A percentile compares a stretch with the other conserved stretches of the same genome.
Conservation (phyloP, 2,329 filamentous ascomycete genomes). For the Aspergillus sp. region DNA sequence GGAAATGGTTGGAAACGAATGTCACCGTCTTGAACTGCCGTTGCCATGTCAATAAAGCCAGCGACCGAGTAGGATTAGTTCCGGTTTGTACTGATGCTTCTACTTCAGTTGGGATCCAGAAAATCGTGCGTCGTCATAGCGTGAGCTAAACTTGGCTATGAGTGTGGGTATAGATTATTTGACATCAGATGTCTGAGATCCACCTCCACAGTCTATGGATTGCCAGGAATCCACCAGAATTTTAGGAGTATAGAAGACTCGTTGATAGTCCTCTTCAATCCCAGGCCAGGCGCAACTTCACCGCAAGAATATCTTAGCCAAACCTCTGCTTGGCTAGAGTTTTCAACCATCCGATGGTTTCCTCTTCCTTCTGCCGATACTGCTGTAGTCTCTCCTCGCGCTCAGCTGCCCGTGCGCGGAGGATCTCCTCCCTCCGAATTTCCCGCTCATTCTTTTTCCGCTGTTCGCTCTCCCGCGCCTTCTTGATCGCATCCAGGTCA, state of each 20-base stretch:
- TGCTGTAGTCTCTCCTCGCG: slow-evolving; percentile 71
- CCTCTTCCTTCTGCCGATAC: slow-evolving; percentile 74
- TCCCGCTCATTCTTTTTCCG: slow-evolving; percentile 81
- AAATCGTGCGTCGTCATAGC: neutral
- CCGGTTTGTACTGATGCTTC: neutral
- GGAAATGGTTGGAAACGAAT: neutral
- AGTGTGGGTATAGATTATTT: no score
- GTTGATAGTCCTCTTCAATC: no score
- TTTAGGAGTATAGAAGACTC: no score
- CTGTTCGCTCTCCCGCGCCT: slow-evolving; percentile 63
- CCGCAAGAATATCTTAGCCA: no score
- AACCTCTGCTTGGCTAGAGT: slow-evolving; percentile 77
- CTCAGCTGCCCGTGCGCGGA: slow-evolving; percentile 73
- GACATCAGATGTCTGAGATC: neutral
- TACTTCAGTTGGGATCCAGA: neutral
- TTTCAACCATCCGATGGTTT: slow-evolving; percentile 78
- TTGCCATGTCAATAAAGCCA: neutral
- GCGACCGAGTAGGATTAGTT: neutral
- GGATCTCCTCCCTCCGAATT: slow-evolving; percentile 75
- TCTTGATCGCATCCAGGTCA: slow-evolving; percentile 62
- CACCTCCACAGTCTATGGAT: neutral
- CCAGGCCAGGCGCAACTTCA: no score
- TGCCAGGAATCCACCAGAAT: no score
- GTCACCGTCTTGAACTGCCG: neutral
- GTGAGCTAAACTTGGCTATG: neutral